Evolutionary conservation across 345 rosid species (phyloP).

Genomic region (Microthlaspi erraticum): DNA sequence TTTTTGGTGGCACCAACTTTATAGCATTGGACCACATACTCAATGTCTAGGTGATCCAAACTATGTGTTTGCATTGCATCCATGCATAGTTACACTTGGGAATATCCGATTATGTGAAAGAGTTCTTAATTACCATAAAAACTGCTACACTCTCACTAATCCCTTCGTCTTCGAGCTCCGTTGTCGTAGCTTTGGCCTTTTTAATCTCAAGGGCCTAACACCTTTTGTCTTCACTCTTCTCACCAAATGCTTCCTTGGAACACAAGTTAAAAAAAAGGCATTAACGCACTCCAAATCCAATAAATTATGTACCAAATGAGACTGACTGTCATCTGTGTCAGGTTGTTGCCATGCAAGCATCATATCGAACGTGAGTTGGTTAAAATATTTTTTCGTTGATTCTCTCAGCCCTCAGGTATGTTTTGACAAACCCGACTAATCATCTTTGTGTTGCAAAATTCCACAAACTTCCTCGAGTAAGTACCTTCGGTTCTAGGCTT

Average conservation of each 20-base stretch:
- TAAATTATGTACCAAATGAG: constrained; percentile 33
- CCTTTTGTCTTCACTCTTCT: constrained; percentile 69
- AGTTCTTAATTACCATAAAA: too few relatives aligned
- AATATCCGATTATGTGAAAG: too few relatives aligned
- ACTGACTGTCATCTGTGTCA: constrained; percentile 49
- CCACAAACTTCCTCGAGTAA: constrained; percentile 72
- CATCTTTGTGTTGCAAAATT: constrained; percentile 69
- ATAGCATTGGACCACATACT: too few relatives aligned
- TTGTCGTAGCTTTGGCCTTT: too few relatives aligned
- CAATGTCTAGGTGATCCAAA: too few relatives aligned
- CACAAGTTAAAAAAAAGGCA: constrained; percentile 23
- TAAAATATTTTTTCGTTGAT: constrained; percentile 66
- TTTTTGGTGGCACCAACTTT: too few relatives aligned
- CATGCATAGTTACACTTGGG: too few relatives aligned
- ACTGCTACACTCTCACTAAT: too few relatives aligned
- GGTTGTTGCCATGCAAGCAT: constrained; percentile 96
- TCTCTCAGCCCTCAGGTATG: constrained; percentile 61
- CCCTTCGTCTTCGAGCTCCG: too few relatives aligned
- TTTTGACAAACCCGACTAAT: constrained; percentile 50
- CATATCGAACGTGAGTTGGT: constrained; percentile 72
- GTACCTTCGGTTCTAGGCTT: constrained; percentile 49
- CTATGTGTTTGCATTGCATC: too few relatives aligned
- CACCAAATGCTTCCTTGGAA: constrained; percentile 63
- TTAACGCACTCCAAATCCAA: neutral
- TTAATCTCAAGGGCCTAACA: too few relatives aligned